These are phyloP conservation scores for Discostella stelligera DNA, from an alignment of 352 stramenopile genomes.

Conservation along the genomic window DNA sequence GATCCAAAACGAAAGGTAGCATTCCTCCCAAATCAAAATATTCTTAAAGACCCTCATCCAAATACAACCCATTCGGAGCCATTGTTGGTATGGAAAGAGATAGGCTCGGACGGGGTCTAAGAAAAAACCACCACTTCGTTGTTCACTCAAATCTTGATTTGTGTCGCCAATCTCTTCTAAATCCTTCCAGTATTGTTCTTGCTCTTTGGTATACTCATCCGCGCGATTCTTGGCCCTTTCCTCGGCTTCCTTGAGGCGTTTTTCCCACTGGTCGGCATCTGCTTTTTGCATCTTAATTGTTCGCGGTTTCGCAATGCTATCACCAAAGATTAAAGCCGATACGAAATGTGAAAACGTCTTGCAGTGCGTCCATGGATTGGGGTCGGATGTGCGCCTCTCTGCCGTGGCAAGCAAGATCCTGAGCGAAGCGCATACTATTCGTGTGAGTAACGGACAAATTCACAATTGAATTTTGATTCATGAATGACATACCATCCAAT, in stretches of 20 bases:
- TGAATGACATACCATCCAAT: conserved; percentile 29
- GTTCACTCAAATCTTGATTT: conserved; percentile 36
- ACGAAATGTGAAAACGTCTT: conserved; percentile 60
- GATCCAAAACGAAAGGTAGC: conserved; percentile 72
- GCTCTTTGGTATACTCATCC: conserved; percentile 49
- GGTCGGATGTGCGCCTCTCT: conserved; percentile 49
- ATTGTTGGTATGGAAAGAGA: conserved; percentile 58
- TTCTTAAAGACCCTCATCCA: conserved; percentile 59
- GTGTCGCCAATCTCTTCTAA: conserved; percentile 52
- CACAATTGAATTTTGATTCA: not conserved
- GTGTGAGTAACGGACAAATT: not conserved
- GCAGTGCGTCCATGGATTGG: conserved; percentile 60
- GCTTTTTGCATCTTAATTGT: conserved; percentile 58
- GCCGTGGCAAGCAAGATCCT: conserved; percentile 56
- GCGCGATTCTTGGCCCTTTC: conserved; percentile 40
- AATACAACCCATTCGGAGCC: conserved; percentile 47
- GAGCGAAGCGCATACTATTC: conserved; percentile 1
- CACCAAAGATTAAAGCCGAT: conserved; percentile 48
- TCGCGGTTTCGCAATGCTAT: conserved; percentile 26
- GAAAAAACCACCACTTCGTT: conserved; percentile 21
- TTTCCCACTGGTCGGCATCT: conserved; percentile 44
- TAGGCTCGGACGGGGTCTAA: conserved; percentile 48
- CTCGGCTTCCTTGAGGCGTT: conserved; percentile 53
- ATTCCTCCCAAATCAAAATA: conserved; percentile 67
- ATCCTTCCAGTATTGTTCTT: conserved; percentile 62